Evolutionary conservation across 2,329 filamentous ascomycete species (phyloP).

Genomic region (Claviceps africana): DNA sequence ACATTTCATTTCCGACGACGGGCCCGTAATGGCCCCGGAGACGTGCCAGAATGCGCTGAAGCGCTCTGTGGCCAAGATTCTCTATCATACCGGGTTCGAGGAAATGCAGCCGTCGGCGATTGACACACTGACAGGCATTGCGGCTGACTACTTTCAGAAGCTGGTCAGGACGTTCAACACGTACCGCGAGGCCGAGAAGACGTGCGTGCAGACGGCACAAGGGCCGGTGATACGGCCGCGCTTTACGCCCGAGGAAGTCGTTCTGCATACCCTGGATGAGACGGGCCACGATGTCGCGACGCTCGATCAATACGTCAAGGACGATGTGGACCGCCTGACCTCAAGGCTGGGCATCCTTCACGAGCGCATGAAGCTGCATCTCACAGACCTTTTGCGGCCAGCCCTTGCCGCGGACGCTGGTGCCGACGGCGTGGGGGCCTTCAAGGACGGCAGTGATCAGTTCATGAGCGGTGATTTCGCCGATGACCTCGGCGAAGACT

Average conservation of each 20-base stretch:
- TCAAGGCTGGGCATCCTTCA: conserved; percentile 72
- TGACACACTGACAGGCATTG: conserved; percentile 79
- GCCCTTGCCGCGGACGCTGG: conserved; percentile 63
- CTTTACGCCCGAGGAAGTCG: conserved; percentile 71
- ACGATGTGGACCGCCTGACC: conserved; percentile 79
- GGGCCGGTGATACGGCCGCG: conserved; percentile 41
- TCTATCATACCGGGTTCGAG: conserved; percentile 93
- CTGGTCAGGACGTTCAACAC: conserved; percentile 64
- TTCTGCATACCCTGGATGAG: conserved; percentile 74
- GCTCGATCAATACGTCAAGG: conserved; percentile 76
- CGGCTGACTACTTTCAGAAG: conserved; percentile 79
- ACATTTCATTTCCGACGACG: conserved; percentile 80
- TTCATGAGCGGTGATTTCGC: conserved; percentile 95
- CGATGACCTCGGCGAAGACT: conserved; percentile 94
- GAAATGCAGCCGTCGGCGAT: conserved; percentile 91
- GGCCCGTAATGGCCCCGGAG: conserved; percentile 72
- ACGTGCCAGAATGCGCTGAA: conserved; percentile 75
- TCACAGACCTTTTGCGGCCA: conserved; percentile 84
- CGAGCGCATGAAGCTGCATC: conserved; percentile 85
- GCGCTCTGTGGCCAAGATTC: conserved; percentile 82
- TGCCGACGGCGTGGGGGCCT: conserved; percentile 74
- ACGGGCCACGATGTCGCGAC: conserved; percentile 71
- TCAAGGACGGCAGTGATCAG: conserved; percentile 93
- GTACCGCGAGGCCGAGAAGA: conserved; percentile 73
- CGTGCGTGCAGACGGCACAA: conserved; percentile 34